Percentiles rank a stretch among this genome's conserved stretches.
phyloP scores from a whole-genome alignment of 192 early-diverging fungal species.

The Coemansia furcata region DNA sequence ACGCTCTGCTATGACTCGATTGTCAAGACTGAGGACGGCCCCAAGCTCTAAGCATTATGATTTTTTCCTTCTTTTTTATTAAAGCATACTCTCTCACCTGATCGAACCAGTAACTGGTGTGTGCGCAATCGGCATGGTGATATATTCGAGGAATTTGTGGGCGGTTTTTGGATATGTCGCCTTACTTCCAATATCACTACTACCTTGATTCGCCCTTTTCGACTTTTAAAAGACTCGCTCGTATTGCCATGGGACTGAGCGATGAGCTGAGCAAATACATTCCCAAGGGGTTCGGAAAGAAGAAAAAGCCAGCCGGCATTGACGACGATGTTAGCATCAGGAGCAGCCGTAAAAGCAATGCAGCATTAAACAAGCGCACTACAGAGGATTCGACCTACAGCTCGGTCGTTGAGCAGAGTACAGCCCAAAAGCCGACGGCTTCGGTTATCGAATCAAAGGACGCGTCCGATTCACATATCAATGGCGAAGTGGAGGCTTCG shows the following conservation, averaged over 20 bases:
- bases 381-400: not conserved
- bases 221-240: not conserved
- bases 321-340: not conserved
- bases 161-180: not conserved
- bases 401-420: not conserved
- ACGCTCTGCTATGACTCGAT: conserved; percentile 91
- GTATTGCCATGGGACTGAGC: conserved; percentile 30
- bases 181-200: not conserved
- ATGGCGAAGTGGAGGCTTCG: not conserved
- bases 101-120: not conserved
- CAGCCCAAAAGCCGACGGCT: not conserved
- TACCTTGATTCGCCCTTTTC: not conserved
- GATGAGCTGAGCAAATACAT: conserved; percentile 49
- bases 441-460: not conserved
- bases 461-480: not conserved
- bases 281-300: conserved; percentile 52
- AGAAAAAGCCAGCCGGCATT: conserved; percentile 18
- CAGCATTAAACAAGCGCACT: not conserved
- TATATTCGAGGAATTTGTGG: not conserved
- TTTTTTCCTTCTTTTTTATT: not conserved
- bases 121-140: not conserved
- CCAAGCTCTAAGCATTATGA: conserved; percentile 32
- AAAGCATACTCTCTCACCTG: not conserved
- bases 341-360: not conserved
- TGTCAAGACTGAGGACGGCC: conserved; percentile 41